Base-by-base conservation (phyloP, 257 asterid species). In the Fraxinus pennsylvanica region DNA sequence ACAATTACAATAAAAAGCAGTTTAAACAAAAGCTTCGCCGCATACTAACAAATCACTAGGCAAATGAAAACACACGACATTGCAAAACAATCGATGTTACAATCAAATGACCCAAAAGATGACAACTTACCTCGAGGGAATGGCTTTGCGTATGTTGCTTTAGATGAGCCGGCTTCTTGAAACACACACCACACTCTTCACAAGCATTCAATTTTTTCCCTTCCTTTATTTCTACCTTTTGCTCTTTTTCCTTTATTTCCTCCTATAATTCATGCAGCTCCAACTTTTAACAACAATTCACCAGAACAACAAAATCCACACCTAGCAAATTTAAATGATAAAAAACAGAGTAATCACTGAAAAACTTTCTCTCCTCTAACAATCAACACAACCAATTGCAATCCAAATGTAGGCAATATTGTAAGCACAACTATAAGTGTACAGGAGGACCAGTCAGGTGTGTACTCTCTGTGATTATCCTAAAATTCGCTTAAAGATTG, bases 91-190 rank as follows among this genome's bases (percentile, higher is more conserved):
- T 19, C 3, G 65, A n/a, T 6, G 22, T 54, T 6, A 54, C 27
- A 54, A 54, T 17, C 21, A n/a, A 54, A 54, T 17, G 65, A 19
- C 65, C 21, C 65, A 54, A 71, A 29, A 21, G 74, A 21, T 2
- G 19, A 68, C 52, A 13, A 45, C 17, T 43, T 41, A 91, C 99
- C 97, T 88, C 92, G 3, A 93, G 79, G 17, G 98, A 88, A 81
- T 95, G 99, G 75, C 98, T 88, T 79, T 81, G 93, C 96, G 91
- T 90, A 84, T 90, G 99, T 88, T 90, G 98, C 90, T 82, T 92
- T 85, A 96, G 82, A 88, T 93, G 80, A 72, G 98, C 98, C 66
- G 93, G 97, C 85, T 93, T 93, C 79, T 39, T 80, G 74, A 96
- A 96, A 81, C 89, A 80, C 6, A 66, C 86, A 9, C 97, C 96